A percentile compares a stretch with the other conserved stretches of the same genome.
phyloP scores from a whole-genome alignment of 176 grass and related monocot species.

The Secale cereale region DNA sequence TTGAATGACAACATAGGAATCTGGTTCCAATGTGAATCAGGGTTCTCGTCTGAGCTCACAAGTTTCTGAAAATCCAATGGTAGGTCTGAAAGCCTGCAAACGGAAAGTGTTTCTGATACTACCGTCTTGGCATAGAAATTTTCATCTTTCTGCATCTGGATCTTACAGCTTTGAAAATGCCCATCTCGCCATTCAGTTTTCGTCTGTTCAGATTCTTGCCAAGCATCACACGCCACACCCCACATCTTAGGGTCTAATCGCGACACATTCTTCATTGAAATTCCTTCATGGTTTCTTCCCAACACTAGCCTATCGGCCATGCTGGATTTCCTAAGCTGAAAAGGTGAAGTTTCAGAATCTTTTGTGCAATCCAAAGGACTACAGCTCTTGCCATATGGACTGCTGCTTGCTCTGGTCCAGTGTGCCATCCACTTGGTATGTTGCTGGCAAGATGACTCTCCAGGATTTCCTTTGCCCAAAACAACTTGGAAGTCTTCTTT shows the following conservation, averaged over 20 bases:
- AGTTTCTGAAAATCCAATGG: conserved; percentile 25
- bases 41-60: conserved; percentile 39
- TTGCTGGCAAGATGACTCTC: conserved; percentile 27
- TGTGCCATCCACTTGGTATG: conserved; percentile 54
- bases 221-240: not conserved
- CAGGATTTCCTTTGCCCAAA: conserved; percentile 33
- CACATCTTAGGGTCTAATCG: conserved; percentile 22
- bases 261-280: conserved; percentile 7
- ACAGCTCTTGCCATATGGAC: not conserved
- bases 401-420: conserved; percentile 54
- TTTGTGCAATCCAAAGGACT: not conserved
- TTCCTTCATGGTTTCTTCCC: conserved; percentile 30
- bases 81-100: conserved; percentile 32
- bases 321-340: conserved; percentile 35
- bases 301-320: conserved; percentile 39
- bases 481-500: conserved; percentile 44
- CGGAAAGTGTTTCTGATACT: conserved; percentile 43
- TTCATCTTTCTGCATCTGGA: conserved; percentile 39
- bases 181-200: conserved; percentile 14
- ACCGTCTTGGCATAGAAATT: conserved; percentile 28
- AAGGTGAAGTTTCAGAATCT: not conserved
- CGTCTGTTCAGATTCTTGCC: conserved; percentile 20
- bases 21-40: conserved; percentile 36
- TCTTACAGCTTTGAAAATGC: conserved; percentile 19
- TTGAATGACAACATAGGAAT: conserved; percentile 62